Evolutionary conservation across 495 filamentous ascomycete species (phyloP), one percentile per base, ranked within the genome.

Genomic region (Penicillium verhagenii): DNA sequence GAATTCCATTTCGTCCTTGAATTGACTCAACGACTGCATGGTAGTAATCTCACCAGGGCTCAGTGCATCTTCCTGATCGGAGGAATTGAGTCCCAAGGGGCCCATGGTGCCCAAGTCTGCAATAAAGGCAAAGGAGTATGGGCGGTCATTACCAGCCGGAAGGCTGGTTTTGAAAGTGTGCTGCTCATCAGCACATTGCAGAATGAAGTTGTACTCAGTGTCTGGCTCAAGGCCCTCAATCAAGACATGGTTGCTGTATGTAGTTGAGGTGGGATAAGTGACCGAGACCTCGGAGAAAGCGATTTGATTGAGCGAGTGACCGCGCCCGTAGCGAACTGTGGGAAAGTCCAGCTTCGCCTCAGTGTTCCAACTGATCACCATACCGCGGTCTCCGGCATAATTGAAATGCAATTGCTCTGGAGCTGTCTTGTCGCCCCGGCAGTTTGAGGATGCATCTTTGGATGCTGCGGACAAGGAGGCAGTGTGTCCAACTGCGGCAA

Each of bases 331-430:
- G 39, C 40, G 51, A 33, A 58, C 56, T 8, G 33, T 21, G 11
- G 56, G 56, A 3, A 20, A 28, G 11, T 31, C n/a, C n/a, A 53
- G 56, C 38, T 53, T 43, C 13, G 35, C 18, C 21, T 40, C 33
- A 5, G 56, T 58, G n/a, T 53, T 58, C 56, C 56, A 58, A 18
- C 42, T 48, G 19, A 58, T 38, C 33, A 43, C 53, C 56, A 58
- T 58, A 20, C 50, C 56, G 16, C 37, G 52, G 37, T 58, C 56
- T 11, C 56, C 56, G n/a, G 44, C 28, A 19, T 58, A 58, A 16
- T 50, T 50, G 19, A 58, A 44, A 76, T 61, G 70, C 68, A 52
- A 56, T 44, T 19, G 48, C 63, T 31, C 28, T 4, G 47, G 47
- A 21, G 46, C 28, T 5, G 46, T 48, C 18, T 48, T 33, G 4